Percentiles rank a stretch among this genome's conserved stretches.
Evolutionary conservation across 225 moss, liverwort and hornwort genomes (phyloP).

Genomic region (Pleurozium schreberi): DNA sequence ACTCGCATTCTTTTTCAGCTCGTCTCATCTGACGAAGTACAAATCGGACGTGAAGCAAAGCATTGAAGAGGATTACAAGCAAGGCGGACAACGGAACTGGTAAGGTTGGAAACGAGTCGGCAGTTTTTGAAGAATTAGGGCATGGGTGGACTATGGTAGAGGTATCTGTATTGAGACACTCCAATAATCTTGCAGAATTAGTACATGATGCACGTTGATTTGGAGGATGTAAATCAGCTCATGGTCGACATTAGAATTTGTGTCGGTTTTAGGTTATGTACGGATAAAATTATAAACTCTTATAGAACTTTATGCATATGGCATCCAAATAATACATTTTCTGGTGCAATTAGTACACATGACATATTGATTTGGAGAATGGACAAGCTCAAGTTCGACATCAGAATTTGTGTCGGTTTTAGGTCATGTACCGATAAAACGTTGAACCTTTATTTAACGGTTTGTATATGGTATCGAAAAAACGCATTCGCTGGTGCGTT

Average conservation of each 20-base stretch:
- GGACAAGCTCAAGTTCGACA: background rate
- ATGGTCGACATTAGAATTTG: background rate
- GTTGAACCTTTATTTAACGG: background rate
- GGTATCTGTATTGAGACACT: background rate
- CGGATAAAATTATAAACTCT: background rate
- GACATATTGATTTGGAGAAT: background rate
- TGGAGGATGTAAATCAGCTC: background rate
- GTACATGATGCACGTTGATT: background rate
- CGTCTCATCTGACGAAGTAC: conserved; percentile 68
- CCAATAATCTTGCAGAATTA: background rate
- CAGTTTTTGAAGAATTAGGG: background rate
- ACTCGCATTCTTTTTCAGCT: conserved; percentile 83
- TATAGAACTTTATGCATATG: background rate
- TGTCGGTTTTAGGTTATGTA: background rate
- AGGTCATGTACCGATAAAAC: background rate
- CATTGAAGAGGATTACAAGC: conserved; percentile 74
- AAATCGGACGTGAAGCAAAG: conserved; percentile 56
- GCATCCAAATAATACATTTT: background rate
- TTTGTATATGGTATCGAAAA: background rate
- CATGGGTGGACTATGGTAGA: background rate
- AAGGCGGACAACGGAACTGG: conserved; percentile 88
- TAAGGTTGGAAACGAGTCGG: background rate
- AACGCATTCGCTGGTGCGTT: background rate
- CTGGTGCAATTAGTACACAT: background rate
- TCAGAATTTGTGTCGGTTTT: background rate